Base-by-base conservation (phyloP, 257 asterid genomes). In the Capsicum pubescens region DNA sequence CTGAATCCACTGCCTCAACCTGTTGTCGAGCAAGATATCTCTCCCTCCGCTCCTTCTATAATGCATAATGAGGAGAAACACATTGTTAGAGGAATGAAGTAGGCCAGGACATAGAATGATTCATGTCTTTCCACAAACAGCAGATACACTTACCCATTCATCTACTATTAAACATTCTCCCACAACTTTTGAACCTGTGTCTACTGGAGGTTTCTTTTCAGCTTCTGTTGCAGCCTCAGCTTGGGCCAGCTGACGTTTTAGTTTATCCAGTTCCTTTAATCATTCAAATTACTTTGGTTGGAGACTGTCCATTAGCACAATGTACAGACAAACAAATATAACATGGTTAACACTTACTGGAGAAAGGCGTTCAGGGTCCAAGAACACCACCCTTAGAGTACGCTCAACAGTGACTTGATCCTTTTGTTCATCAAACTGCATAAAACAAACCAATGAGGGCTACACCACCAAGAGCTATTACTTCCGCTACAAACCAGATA, bases 381-480 rank as follows among this genome's bases (percentile, higher is more conserved):
- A 56, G 68, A 84, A 84, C 61, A 84, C 66, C 52, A 78, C 86
- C 59, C 77, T 70, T 71, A 84, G 76, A 64, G 81, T 48, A 46
- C 86, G 78, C 83, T 84, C 86, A 50, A 79, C 66, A 78, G 67
- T 19, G 52, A 80, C 84, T 66, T 79, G 68, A 39, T 79, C 87
- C 79, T 55, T 84, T 66, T 79, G 87, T 60, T 84, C 87, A 63
- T 84, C 87, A 56, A 84, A 84, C 87, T 84, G 68, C 80, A 79
- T 17, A 39, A 36, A 84, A 72, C 10, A 58, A 36, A 9, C 14
- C 3, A 70, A 46, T 8, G 19, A 39, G 54, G 63, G 55, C n/a
- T 68, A 67, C 48, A 76, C 46, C 64, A 21, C 48, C 32, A 74
- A 19, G 42, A 69, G 42, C 55, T 72, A 72, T 19, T 19, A 1